Conservation (phyloP, 2,329 filamentous ascomycete genomes). For the Aureobasidium sp. region DNA sequence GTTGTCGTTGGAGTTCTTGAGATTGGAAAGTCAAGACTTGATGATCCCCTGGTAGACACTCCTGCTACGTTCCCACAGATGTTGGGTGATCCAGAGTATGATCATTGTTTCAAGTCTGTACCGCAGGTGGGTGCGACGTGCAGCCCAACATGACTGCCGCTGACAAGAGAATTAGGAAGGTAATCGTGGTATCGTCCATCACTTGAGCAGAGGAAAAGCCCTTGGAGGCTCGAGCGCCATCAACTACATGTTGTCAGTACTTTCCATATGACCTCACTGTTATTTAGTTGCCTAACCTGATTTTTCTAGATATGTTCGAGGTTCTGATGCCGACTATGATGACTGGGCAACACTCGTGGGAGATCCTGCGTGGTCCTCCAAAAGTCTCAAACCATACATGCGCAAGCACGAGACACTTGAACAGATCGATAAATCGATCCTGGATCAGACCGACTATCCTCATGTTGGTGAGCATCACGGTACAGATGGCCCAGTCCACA, state of each 20-base stretch:
- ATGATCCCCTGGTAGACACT: slow-evolving; percentile 22
- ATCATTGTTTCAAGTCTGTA: slow-evolving; percentile 20
- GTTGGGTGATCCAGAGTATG: slow-evolving; percentile 20
- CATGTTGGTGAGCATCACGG: slow-evolving; percentile 31
- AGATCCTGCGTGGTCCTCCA: slow-evolving; percentile 41
- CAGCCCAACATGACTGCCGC: background rate
- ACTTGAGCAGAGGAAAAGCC: slow-evolving; percentile 28
- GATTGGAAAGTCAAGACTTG: slow-evolving; percentile 17
- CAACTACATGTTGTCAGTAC: slow-evolving; percentile 24
- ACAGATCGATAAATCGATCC: slow-evolving; percentile 25
- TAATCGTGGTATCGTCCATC: slow-evolving; percentile 18
- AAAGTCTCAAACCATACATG: slow-evolving; percentile 41
- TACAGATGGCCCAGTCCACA: slow-evolving; percentile 29
- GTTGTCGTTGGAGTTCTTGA: slow-evolving; percentile 19
- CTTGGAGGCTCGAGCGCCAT: slow-evolving; percentile 34
- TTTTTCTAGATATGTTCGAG: slow-evolving; percentile 35
- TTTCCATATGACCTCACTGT: background rate
- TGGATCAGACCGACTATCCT: slow-evolving; percentile 25
- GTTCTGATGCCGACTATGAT: slow-evolving; percentile 40
- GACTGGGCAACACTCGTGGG: slow-evolving; percentile 38
- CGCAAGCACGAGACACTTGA: slow-evolving; percentile 34
- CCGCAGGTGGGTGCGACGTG: slow-evolving; percentile 4
- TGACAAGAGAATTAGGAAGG: background rate
- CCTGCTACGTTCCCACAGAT: slow-evolving; percentile 20
- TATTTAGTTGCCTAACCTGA: background rate